A percentile compares a stretch with the other conserved stretches of the same genome.
Conservation (phyloP, 164 flowering plant genomes). For the Cinnamomum micranthum region DNA sequence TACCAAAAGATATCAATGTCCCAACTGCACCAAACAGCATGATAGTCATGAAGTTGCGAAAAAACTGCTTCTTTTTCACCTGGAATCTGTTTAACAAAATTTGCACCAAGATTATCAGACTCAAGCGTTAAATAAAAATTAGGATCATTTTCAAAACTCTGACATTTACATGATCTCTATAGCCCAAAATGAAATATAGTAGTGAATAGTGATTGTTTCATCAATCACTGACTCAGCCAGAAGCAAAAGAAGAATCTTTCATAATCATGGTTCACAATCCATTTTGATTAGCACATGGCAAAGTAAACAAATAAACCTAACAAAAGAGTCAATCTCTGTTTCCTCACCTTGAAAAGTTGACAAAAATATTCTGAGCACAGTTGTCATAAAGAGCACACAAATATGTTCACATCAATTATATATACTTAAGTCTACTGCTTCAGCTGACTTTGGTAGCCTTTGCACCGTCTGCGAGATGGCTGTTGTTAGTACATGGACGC, state of each 20-base stretch:
- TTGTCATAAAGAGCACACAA: not conserved
- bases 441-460: not conserved
- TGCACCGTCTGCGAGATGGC: not conserved
- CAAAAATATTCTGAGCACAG: no score
- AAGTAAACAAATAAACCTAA: no score
- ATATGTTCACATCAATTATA: not conserved
- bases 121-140: not conserved
- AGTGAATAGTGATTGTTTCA: not conserved
- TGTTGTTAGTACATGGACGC: not conserved
- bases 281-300: no score
- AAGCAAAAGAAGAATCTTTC: not conserved
- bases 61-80: constrained; percentile 76
- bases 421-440: not conserved
- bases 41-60: constrained; percentile 72
- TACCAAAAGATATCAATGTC: constrained; percentile 61
- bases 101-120: not conserved
- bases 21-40: constrained; percentile 72
- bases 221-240: not conserved
- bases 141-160: not conserved
- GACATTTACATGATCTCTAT: not conserved
- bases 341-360: no score
- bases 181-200: no score
- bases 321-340: not conserved
- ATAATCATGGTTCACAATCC: no score
- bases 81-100: constrained; percentile 44